These are phyloP conservation scores for Strigomonas culicis DNA, from an alignment of 208 protist species.

Conservation along the genomic window DNA sequence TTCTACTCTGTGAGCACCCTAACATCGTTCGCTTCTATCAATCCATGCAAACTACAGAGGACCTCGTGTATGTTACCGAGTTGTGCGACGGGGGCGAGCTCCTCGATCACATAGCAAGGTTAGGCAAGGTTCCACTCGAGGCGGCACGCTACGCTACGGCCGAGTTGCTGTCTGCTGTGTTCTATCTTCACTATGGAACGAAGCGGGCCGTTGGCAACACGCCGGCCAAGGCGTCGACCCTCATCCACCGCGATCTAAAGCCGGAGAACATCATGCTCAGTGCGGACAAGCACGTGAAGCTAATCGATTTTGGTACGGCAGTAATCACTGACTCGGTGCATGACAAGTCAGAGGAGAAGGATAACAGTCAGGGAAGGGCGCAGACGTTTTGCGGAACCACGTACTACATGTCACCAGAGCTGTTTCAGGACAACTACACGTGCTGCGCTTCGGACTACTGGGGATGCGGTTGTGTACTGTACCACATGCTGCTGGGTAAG, in stretches of 20 bases:
- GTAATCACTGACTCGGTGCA: conserved; percentile 68
- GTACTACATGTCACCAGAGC: conserved; percentile 94
- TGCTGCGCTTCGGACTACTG: conserved; percentile 93
- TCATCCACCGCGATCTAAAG: conserved; percentile 96
- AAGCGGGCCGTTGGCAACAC: background rate
- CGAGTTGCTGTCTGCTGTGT: conserved; percentile 94
- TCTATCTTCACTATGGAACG: conserved; percentile 94
- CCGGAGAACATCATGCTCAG: conserved; percentile 96
- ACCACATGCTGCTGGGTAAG: conserved; percentile 84
- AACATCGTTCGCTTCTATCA: conserved; percentile 85
- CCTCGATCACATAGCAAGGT: conserved; percentile 52
- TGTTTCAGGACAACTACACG: conserved; percentile 91
- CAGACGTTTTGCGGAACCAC: conserved; percentile 90
- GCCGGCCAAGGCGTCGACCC: conserved; percentile 40
- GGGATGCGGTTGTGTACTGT: conserved; percentile 92
- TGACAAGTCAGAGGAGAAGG: conserved; percentile 60
- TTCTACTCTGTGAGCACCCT: conserved; percentile 86
- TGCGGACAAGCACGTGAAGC: conserved; percentile 87
- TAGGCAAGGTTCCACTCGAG: conserved; percentile 72
- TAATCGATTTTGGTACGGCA: conserved; percentile 96
- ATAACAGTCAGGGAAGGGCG: conserved; percentile 40
- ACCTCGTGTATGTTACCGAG: conserved; percentile 86
- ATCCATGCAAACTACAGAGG: conserved; percentile 78
- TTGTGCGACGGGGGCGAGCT: conserved; percentile 86
- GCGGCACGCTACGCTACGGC: conserved; percentile 82